A percentile compares a stretch with the other conserved stretches of the same genome.
phyloP scores from a whole-genome alignment of 768 basidiomycete species.

The Tricholoma sp. region DNA sequence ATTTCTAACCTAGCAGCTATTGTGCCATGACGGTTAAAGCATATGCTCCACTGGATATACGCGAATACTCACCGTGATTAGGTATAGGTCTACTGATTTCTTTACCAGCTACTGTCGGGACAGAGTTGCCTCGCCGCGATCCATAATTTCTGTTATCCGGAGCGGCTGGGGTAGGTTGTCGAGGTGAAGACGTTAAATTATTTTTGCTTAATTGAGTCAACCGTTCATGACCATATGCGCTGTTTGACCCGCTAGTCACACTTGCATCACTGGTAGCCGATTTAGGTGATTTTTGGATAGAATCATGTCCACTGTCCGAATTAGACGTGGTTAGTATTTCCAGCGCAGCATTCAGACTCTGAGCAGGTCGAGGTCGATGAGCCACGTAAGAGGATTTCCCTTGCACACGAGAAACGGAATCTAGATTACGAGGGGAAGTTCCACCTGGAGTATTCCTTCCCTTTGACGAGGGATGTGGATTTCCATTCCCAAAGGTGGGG shows the following conservation, averaged over 20 bases:
- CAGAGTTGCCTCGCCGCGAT: constrained; percentile 29
- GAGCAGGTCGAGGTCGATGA: constrained; percentile 52
- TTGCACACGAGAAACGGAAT: constrained; percentile 38
- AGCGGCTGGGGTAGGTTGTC: constrained; percentile 36
- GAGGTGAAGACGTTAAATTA: constrained; percentile 36
- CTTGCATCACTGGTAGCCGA: constrained; percentile 20
- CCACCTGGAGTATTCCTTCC: constrained; percentile 23
- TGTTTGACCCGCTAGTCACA: constrained; percentile 14
- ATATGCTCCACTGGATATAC: constrained; percentile 1
- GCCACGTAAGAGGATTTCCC: constrained; percentile 53
- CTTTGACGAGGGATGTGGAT: constrained; percentile 19
- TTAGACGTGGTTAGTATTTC: constrained; percentile 52
- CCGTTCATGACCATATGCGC: constrained; percentile 13
- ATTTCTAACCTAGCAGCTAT: constrained; percentile 66
- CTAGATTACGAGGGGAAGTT: constrained; percentile 6
- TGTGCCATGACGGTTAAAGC: constrained; percentile 6
- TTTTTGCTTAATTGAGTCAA: constrained; percentile 18
- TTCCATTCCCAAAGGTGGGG: constrained; percentile 24
- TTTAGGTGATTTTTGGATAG: constrained; percentile 19
- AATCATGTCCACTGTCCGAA: constrained; percentile 34
- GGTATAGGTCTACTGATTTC: constrained; percentile 65
- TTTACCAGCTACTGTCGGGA: constrained; percentile 52
- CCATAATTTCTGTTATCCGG: constrained; percentile 28
- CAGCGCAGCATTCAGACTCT: constrained; percentile 68
- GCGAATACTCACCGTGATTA: constrained; percentile 53